Conservation (phyloP, 202 grass and related monocot genomes). For the Zoysia matrella region DNA sequence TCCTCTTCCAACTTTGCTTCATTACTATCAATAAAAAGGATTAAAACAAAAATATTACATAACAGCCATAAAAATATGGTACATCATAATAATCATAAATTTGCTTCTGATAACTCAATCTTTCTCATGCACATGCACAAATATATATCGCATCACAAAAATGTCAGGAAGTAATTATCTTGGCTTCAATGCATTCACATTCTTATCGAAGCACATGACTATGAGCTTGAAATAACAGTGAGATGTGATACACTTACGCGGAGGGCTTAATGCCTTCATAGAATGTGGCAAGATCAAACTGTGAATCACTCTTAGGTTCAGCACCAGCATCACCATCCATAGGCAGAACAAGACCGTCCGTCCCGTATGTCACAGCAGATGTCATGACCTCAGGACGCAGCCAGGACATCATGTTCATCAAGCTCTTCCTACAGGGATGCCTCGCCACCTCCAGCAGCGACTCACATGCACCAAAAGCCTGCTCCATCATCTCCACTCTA, state of each 20-base stretch:
- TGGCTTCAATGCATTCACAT: conserved; percentile 22
- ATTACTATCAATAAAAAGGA: conserved; percentile 48
- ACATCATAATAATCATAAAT: conserved; percentile 15
- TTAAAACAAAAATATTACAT: conserved; percentile 33
- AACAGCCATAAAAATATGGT: conserved; percentile 23
- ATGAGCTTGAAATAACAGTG: conserved; percentile 12
- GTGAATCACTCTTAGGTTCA: conserved; percentile 50
- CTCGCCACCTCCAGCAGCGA: conserved; percentile 76
- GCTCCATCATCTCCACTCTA: conserved; percentile 73
- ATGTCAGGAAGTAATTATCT: not conserved
- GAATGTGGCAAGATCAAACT: conserved; percentile 82
- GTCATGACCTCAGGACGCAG: conserved; percentile 75
- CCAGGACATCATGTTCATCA: conserved; percentile 93
- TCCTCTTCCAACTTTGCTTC: conserved; percentile 62
- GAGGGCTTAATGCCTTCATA: conserved; percentile 86
- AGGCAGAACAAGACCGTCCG: conserved; percentile 23
- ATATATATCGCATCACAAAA: conserved; percentile 24
- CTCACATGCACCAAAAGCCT: conserved; percentile 62
- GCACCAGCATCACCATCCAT: conserved; percentile 37
- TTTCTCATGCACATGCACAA: not conserved
- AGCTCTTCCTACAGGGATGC: conserved; percentile 90
- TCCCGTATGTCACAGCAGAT: conserved; percentile 67
- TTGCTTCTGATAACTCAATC: not conserved
- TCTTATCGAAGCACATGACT: not conserved
- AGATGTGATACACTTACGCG: conserved; percentile 46